phyloP scores from a whole-genome alignment of 495 filamentous ascomycete genomes.

The Platismatia glauca region DNA sequence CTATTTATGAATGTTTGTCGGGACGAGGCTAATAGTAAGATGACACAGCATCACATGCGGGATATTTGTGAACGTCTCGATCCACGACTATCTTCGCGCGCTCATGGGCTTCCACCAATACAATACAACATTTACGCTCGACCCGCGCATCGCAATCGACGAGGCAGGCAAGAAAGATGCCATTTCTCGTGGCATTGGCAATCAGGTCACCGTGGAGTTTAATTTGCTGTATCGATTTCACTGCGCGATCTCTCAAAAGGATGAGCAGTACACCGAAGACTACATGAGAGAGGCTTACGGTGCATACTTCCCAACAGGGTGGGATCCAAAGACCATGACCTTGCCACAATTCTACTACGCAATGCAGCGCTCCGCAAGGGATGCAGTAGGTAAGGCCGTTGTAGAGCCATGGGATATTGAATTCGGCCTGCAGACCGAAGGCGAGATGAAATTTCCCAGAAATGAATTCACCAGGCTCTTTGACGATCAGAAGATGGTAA shows the following conservation, averaged over 20 bases:
- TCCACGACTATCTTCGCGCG: conserved; percentile 27
- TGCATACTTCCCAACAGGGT: conserved; percentile 23
- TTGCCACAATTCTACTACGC: conserved; percentile 19
- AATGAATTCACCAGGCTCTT: conserved; percentile 30
- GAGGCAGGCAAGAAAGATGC: conserved; percentile 12
- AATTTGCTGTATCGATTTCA: conserved; percentile 50
- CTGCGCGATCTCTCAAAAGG: conserved; percentile 35
- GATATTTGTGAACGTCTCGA: conserved; percentile 31
- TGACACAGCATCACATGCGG: conserved; percentile 26
- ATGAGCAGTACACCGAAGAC: conserved; percentile 41
- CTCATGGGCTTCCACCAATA: conserved; percentile 22
- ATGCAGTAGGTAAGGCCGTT: conserved; percentile 23
- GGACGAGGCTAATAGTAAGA: neutral
- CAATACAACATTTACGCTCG: conserved; percentile 27
- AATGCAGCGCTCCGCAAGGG: conserved; percentile 27
- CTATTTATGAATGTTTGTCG: neutral
- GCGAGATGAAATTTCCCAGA: conserved; percentile 12
- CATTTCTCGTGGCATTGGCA: conserved; percentile 35
- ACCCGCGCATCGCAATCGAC: conserved; percentile 26
- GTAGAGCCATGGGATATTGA: conserved; percentile 25
- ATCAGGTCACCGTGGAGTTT: conserved; percentile 48
- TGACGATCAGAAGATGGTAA: conserved; percentile 37
- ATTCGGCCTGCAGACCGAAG: conserved; percentile 33
- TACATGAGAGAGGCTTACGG: conserved; percentile 27
- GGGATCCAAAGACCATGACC: conserved; percentile 21